Evolutionary conservation across 2,329 filamentous ascomycete genomes (phyloP).

Genomic region (Fusarium mangiferae): DNA sequence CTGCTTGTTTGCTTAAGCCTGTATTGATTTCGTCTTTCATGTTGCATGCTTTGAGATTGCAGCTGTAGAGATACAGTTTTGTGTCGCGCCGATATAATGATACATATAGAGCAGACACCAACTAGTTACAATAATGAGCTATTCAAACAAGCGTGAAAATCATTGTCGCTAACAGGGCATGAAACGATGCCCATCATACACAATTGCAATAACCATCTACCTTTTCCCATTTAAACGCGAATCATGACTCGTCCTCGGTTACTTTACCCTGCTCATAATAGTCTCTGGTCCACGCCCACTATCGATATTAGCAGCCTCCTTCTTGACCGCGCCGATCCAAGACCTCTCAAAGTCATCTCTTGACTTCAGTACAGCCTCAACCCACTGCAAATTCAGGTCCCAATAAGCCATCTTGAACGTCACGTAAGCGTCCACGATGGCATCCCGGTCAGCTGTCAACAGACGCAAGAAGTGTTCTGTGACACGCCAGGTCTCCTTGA

Average conservation of each 20-base stretch:
- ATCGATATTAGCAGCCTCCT: conserved; percentile 84
- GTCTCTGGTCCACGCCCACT: conserved; percentile 86
- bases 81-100: background rate
- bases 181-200: conserved; percentile 33
- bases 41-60: conserved; percentile 2
- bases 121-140: conserved; percentile 11
- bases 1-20: conserved; percentile 24
- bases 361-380: conserved; percentile 86
- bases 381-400: conserved; percentile 95
- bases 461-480: conserved; percentile 85
- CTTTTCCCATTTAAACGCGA: conserved; percentile 4
- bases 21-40: conserved; percentile 1
- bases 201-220: conserved; percentile 4
- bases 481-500: conserved; percentile 93
- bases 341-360: conserved; percentile 93
- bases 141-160: conserved; percentile 23
- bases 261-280: conserved; percentile 94
- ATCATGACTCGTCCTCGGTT: conserved; percentile 19
- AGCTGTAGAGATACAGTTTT: conserved; percentile 13
- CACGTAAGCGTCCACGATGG: conserved; percentile 81
- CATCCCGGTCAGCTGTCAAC: conserved; percentile 78
- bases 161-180: conserved; percentile 34
- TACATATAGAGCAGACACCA: background rate
- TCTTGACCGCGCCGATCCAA: conserved; percentile 90
- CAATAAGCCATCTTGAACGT: conserved; percentile 87